Conservation (phyloP, 1,139 yeast genomes). For the Geotrichum europaeum region DNA sequence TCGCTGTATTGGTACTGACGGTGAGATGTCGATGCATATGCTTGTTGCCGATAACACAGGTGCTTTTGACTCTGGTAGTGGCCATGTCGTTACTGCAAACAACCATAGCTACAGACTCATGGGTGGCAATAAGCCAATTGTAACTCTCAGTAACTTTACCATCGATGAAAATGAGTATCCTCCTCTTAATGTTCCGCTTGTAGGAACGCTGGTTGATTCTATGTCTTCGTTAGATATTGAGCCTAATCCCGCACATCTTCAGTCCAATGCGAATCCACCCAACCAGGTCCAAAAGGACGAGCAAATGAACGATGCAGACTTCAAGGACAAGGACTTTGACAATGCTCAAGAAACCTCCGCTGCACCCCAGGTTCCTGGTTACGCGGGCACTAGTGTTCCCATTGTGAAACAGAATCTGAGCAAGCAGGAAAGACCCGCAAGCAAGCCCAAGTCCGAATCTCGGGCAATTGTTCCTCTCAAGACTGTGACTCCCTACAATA, state of each 20-base stretch:
- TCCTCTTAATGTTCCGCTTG: slow-evolving; percentile 1
- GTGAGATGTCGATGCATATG: slow-evolving; percentile 2
- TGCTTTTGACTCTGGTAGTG: not conserved
- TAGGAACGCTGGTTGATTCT: not conserved
- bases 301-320: not conserved
- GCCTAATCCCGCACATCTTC: not conserved
- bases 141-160: not conserved
- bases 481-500: slow-evolving; percentile 84
- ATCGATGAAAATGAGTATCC: not conserved
- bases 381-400: slow-evolving; percentile 2
- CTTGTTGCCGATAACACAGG: not conserved
- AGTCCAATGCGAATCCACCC: not conserved
- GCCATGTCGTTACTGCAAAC: not conserved
- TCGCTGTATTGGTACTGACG: slow-evolving; percentile 10
- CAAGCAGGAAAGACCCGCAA: not conserved
- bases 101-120: not conserved
- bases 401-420: slow-evolving; percentile 14
- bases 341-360: not conserved
- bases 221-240: not conserved
- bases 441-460: slow-evolving; percentile 7
- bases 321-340: not conserved
- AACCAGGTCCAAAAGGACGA: not conserved
- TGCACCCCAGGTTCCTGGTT: slow-evolving; percentile 1
- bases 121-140: not conserved
- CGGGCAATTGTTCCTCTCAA: slow-evolving; percentile 64